Conservation (phyloP, 2,329 filamentous ascomycete genomes). For the Aspergillus sp. region DNA sequence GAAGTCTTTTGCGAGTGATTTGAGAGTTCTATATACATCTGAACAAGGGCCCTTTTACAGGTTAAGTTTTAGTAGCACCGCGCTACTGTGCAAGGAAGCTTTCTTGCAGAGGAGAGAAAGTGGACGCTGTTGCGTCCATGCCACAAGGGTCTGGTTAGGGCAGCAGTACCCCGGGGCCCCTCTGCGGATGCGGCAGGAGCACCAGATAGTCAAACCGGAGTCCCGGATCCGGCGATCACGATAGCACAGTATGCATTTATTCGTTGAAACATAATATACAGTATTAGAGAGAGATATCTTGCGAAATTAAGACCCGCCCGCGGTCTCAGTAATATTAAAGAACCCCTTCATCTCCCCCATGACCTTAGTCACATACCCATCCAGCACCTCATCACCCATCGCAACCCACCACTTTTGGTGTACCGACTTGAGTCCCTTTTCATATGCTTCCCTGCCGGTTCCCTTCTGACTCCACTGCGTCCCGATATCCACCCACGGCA, state of each 20-base stretch:
- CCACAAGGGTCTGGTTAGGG: too few relatives aligned
- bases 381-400: slow-evolving; percentile 11
- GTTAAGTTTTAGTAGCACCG: too few relatives aligned
- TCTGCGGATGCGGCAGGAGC: too few relatives aligned
- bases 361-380: slow-evolving; percentile 1
- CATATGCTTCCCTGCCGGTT: slow-evolving; percentile 1
- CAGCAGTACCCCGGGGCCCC: too few relatives aligned
- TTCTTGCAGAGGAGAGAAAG: too few relatives aligned
- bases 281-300: not conserved
- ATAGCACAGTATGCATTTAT: not conserved
- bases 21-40: too few relatives aligned
- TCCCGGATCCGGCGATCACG: not conserved
- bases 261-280: not conserved
- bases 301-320: not conserved
- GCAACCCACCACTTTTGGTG: slow-evolving; percentile 22
- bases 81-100: too few relatives aligned
- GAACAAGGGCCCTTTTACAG: too few relatives aligned
- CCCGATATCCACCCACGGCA: slow-evolving; percentile 18
- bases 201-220: not conserved
- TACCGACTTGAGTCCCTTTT: slow-evolving; percentile 10
- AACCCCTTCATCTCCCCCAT: slow-evolving; percentile 11
- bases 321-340: not conserved
- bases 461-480: not conserved
- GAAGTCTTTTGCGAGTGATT: not conserved
- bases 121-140: too few relatives aligned